Evolutionary conservation across 306 rosid species (phyloP), one percentile per base, ranked within the genome.

Genomic region (Sesbania bispinosa): DNA sequence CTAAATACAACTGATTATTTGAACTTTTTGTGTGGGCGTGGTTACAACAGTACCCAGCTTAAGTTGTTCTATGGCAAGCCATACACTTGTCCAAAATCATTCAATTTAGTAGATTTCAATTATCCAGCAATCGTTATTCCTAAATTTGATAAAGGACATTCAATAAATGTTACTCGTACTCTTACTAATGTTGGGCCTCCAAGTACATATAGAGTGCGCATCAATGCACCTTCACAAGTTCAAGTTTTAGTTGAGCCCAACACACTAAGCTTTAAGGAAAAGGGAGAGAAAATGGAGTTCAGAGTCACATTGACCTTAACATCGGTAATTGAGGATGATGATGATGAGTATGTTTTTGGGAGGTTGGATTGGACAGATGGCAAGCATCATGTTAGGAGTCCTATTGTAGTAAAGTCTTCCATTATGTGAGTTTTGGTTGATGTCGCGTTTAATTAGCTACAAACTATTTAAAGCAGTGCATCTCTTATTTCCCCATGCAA

Each of bases 121-220:
- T 87, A 90, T 81, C 96, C 96, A 9, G 35, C 93, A n/a, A 84
- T 90, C 67, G 29, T 73, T 21, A 35, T 88, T 29, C 60, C 79
- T 0, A 7, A 7, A 46, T 48, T 73, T 4, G 16, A 21, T 0
- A 1, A 1, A 8, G 45, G 10, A 18, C 5, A 48, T 4, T 10
- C 81, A 0, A 20, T 67, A 4, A 80, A 65, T 4, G 53, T 84
- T 64, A 74, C 83, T 13, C 82, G 91, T 55, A 84, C 60, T 10
- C 67, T 86, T 30, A 87, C 82, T 9, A 90, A 87, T 26, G 96
- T 88, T 7, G 91, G 91, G 1, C 4, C 75, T 2, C 82, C 87
- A 8, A 67, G 86, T 35, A 72, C 27, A 0, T 90, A 90, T 39
- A 48, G 6, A n/a, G 90, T 60, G 9, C 11, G 0, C 2, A 78